Conservation (phyloP, 202 grass and related monocot genomes). For the Setaria viridis region DNA sequence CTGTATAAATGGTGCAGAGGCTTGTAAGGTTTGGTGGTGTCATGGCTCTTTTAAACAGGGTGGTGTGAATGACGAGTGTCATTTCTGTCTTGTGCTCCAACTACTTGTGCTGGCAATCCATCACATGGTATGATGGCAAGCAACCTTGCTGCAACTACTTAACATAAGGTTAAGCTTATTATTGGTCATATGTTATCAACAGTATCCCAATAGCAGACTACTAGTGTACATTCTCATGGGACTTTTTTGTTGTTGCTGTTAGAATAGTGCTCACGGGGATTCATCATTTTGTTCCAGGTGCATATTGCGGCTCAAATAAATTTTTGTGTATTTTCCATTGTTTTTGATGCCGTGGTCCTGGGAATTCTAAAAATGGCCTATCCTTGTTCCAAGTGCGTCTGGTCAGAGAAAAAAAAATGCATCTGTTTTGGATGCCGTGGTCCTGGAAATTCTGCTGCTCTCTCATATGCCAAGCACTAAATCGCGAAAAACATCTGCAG, state of each 20-base stretch:
- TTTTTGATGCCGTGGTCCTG: too few species aligned
- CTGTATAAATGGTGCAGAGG: conserved; percentile 1
- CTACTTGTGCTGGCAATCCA: not conserved
- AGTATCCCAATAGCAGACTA: too few species aligned
- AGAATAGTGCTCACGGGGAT: too few species aligned
- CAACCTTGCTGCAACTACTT: not conserved
- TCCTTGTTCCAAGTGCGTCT: not conserved
- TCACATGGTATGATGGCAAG: not conserved
- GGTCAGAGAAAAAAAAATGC: too few species aligned
- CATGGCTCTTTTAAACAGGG: not conserved
- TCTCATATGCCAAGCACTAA: not conserved
- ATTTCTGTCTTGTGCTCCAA: not conserved
- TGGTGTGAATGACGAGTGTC: not conserved
- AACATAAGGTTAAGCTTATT: too few species aligned
- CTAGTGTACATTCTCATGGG: too few species aligned
- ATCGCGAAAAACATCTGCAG: not conserved
- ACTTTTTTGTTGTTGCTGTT: too few species aligned
- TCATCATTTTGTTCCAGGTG: too few species aligned
- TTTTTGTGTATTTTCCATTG: too few species aligned
- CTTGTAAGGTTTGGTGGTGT: not conserved
- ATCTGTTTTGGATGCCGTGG: conserved; percentile 2
- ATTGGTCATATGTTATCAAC: too few species aligned
- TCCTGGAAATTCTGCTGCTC: not conserved
- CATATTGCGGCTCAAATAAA: too few species aligned
- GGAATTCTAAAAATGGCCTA: not conserved